Evolutionary conservation across 2,329 filamentous ascomycete genomes (phyloP), one percentile per base, ranked within the genome.

Genomic region (Westerdykella aurantiaca): DNA sequence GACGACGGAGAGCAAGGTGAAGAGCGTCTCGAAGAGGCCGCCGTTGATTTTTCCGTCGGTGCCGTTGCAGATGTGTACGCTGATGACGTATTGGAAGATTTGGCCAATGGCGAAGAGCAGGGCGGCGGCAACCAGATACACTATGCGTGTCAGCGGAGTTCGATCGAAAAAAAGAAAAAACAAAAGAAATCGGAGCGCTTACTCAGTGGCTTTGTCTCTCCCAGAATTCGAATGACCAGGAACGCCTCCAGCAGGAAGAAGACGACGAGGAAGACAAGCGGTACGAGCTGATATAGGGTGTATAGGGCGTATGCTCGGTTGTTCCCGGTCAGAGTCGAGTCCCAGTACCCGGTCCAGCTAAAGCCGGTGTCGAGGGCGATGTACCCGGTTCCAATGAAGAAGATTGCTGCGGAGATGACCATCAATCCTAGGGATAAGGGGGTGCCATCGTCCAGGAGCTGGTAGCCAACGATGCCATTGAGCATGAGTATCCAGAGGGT

Each of bases 81-180:
- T 97, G 69, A 95, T 78, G 45, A 90, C 86, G 66, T 95, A 98
- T 72, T 95, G 88, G 78, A 98, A 98, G 52, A 98, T 79, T 64
- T 98, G 93, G 14, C 89, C 91, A 45, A 95, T 79, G 21, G 88
- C 89, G 64, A 98, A 98, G 13, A 95, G 76, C 2, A 97, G 56
- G 2, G 77, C 83, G 0, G 91, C 89, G 1, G 72, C 77, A 2
- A 75, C 69, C 16, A 97, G 79, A 65, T 93, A 96, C 47, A 93
- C 77, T 80, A 43, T 17, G 9, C 5, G 4, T 31, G 41, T 61
- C 47, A 61, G 57, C 39, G 18, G 22, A 14, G 23, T 5, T 3
- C n/a, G n/a, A 18, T 41, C 55, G 38, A 38, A 31, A 11, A 47
- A 4, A 14, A 9, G 10, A 6, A 13, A 4, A n/a, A 0, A 16